Evolutionary conservation across 2,329 filamentous ascomycete species (phyloP), one percentile per base, ranked within the genome.

Genomic region (Claviceps africana): DNA sequence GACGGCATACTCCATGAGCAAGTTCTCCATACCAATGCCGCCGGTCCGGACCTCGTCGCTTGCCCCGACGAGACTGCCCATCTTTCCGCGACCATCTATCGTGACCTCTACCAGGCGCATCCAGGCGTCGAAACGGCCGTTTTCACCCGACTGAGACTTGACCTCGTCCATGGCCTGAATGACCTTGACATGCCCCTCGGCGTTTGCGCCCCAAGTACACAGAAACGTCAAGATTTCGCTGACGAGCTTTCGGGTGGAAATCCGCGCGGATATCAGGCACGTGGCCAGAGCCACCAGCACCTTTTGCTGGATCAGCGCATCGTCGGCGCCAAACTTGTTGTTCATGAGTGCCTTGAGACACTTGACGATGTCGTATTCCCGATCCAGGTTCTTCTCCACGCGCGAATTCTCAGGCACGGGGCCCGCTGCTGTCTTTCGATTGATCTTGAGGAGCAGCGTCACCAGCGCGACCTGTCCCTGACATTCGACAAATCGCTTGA

Each of bases 41-140:
- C 93, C 93, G 62, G 87, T 95, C 60, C 93, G 85, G 54, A 95
- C 84, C 71, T 98, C 93, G 62, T 97, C 93, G 63, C 89, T 96
- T 33, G 93, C 93, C 58, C 93, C 93, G 30, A 98, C 93, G 60
- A 97, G 75, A 71, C 90, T 96, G 61, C 93, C 93, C 89, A 98
- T 96, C 77, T 97, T 98, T 61, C 93, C 93, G 63, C 93, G 85
- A 40, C 93, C 93, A 68, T 97, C 93, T 57, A 96, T 83, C 1
- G 91, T 97, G 60, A 97, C 91, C 70, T 97, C 93, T 43, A 97
- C 91, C 55, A 96, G 85, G 54, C 93, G 88, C 88, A 98, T 95
- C 93, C 93, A 98, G 39, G 90, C 84, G 68, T 98, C 93, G 63
- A 98, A 98, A 1, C 93, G 82, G 40, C 93, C 91, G 69, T 94